A percentile compares a stretch with the other conserved stretches of the same genome.
Evolutionary conservation across 257 asterid genomes (phyloP).

Genomic region (Nemophila menziesii): DNA sequence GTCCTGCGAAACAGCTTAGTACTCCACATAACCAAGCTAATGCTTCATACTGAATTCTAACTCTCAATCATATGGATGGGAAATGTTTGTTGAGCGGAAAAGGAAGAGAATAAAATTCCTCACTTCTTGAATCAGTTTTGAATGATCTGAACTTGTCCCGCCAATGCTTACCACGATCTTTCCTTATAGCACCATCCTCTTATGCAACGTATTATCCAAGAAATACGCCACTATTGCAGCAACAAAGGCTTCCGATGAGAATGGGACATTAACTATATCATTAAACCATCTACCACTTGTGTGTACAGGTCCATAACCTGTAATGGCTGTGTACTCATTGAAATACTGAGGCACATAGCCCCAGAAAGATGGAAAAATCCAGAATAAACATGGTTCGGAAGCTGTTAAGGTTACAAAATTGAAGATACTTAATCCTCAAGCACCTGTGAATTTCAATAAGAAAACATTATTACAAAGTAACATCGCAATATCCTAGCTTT

Average conservation of each 20-base stretch:
- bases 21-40: no score
- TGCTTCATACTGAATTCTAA: no score
- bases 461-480: no score
- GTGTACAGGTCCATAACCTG: slow-evolving; percentile 64
- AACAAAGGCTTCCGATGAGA: slow-evolving; percentile 65
- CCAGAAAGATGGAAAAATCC: slow-evolving; percentile 57
- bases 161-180: slow-evolving; percentile 79
- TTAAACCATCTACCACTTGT: slow-evolving; percentile 71
- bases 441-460: no score
- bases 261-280: slow-evolving; percentile 53
- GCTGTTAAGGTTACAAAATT: no score
- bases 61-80: slow-evolving; percentile 66
- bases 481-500: no score
- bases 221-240: slow-evolving; percentile 55
- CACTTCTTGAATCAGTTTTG: slow-evolving; percentile 57
- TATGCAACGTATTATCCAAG: slow-evolving; percentile 63
- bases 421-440: no score
- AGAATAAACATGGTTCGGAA: no score
- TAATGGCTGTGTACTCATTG: slow-evolving; percentile 62
- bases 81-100: slow-evolving; percentile 69
- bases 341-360: slow-evolving; percentile 74
- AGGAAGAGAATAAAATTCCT: slow-evolving; percentile 73
- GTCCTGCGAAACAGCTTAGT: no score
- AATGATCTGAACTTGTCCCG: slow-evolving; percentile 71
- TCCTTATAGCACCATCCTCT: slow-evolving; percentile 38